A percentile compares a stretch with the other conserved stretches of the same genome.
These are phyloP conservation scores for Oenanthe javanica DNA, from an alignment of 140 eudicot genomes.

Conservation along the genomic window DNA sequence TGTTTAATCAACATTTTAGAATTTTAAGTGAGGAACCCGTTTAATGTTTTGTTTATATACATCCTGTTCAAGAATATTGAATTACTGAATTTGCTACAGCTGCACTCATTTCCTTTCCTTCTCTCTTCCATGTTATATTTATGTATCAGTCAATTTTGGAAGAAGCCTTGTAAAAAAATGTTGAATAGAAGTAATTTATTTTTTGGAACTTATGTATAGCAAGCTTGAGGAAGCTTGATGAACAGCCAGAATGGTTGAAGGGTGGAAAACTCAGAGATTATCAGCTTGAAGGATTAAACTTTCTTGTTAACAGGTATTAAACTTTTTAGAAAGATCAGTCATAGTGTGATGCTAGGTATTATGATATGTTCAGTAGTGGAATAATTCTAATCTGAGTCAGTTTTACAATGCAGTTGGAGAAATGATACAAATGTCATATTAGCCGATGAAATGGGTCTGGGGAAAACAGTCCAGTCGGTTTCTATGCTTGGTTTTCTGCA, in stretches of 20 bases:
- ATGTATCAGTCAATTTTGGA: background rate
- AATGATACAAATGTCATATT: constrained; percentile 94
- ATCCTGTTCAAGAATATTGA: background rate
- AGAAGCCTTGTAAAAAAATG: background rate
- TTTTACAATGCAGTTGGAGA: constrained; percentile 81
- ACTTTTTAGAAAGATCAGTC: background rate
- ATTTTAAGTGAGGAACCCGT: background rate
- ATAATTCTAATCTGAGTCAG: constrained; percentile 28
- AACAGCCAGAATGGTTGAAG: constrained; percentile 97
- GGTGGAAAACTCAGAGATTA: constrained; percentile 97
- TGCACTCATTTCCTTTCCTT: background rate
- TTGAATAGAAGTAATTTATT: background rate
- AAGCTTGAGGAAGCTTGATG: constrained; percentile 97
- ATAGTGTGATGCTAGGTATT: constrained; percentile 1
- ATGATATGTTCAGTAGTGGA: background rate
- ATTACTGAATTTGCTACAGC: background rate
- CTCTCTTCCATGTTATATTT: background rate
- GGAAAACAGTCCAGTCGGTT: constrained; percentile 97
- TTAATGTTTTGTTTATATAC: background rate
- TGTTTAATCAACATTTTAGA: background rate
- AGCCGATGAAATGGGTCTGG: constrained; percentile 99
- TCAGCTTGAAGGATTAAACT: constrained; percentile 98
- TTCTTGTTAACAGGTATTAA: constrained; percentile 89
- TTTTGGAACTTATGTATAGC: constrained; percentile 27
- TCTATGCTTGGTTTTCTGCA: constrained; percentile 98